Evolutionary conservation across 352 stramenopile genomes (phyloP).

Genomic region (Phytopythium helicoides): DNA sequence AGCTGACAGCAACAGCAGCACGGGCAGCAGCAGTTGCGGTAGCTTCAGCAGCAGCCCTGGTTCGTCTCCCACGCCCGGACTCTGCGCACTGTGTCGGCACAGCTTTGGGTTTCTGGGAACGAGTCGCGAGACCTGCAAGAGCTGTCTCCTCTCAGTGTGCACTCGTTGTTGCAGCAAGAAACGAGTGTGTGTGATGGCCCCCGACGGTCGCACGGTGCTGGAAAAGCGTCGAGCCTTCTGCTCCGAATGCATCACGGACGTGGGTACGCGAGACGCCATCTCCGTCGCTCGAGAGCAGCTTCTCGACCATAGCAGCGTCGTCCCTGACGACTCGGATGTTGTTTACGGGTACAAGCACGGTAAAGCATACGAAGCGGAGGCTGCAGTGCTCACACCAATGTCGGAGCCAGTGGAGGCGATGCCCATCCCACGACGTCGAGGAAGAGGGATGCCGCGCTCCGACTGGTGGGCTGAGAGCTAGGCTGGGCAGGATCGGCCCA

Average conservation of each 20-base stretch:
- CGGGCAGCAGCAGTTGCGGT: not conserved
- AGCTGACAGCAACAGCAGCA: slow-evolving; percentile 7
- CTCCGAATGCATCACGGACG: slow-evolving; percentile 24
- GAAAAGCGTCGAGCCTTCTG: slow-evolving; percentile 27
- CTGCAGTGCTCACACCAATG: not conserved
- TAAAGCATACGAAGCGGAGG: not conserved
- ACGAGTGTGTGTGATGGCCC: slow-evolving; percentile 18
- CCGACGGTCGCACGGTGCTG: slow-evolving; percentile 25
- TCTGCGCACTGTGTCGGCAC: slow-evolving; percentile 19
- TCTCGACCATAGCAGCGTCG: not conserved
- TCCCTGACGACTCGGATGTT: not conserved
- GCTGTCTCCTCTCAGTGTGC: slow-evolving; percentile 19
- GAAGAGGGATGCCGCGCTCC: no score
- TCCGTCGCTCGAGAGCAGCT: slow-evolving; percentile 25
- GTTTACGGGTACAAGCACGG: slow-evolving; percentile 3
- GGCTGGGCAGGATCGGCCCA: no score
- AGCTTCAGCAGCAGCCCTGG: slow-evolving; percentile 1
- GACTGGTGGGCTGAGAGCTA: slow-evolving; percentile 2
- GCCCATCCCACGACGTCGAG: not conserved
- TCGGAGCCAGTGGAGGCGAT: not conserved
- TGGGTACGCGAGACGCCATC: slow-evolving; percentile 15
- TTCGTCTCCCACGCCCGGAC: slow-evolving; percentile 5
- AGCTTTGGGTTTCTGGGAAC: slow-evolving; percentile 22
- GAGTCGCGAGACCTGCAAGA: slow-evolving; percentile 24
- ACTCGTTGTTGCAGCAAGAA: slow-evolving; percentile 27